phyloP scores from a whole-genome alignment of 208 protist species.

The Trypanosoma vivax region DNA sequence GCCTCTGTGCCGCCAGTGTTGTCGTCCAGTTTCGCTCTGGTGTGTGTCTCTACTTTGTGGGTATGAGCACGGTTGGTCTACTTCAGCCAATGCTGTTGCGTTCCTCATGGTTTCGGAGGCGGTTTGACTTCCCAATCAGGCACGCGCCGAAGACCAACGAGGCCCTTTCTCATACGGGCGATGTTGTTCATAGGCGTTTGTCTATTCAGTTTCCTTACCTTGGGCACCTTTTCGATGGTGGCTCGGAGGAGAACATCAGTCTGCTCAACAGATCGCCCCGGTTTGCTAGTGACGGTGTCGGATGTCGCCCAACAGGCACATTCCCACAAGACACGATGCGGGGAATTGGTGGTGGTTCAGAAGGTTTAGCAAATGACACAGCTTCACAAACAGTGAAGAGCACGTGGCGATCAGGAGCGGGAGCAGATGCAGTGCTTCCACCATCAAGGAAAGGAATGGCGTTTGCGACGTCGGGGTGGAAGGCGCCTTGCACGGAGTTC shows the following conservation, averaged over 20 bases:
- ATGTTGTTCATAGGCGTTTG: conserved; percentile 56
- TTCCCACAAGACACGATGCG: too few species aligned
- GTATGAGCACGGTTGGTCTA: conserved; percentile 75
- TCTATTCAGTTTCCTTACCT: conserved; percentile 77
- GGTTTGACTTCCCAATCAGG: conserved; percentile 45
- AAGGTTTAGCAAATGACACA: too few species aligned
- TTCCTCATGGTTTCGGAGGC: conserved; percentile 29
- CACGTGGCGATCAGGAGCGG: too few species aligned
- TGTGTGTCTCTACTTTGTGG: conserved; percentile 83
- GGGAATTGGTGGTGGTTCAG: too few species aligned
- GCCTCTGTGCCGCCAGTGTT: conserved; percentile 59
- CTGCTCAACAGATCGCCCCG: conserved; percentile 25
- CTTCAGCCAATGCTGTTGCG: conserved; percentile 76
- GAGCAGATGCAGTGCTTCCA: neutral
- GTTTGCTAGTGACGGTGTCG: neutral
- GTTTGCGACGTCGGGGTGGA: conserved; percentile 67
- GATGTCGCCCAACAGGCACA: too few species aligned
- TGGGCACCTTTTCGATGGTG: conserved; percentile 59
- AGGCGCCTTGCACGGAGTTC: conserved; percentile 39
- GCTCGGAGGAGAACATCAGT: conserved; percentile 49
- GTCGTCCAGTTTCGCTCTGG: conserved; percentile 54
- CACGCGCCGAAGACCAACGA: neutral
- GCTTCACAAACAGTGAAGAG: too few species aligned
- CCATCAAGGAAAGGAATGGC: conserved; percentile 28
- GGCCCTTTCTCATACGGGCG: conserved; percentile 4